Base-by-base conservation (phyloP, 495 filamentous ascomycete species). In the Thermothielavioides terrestris region DNA sequence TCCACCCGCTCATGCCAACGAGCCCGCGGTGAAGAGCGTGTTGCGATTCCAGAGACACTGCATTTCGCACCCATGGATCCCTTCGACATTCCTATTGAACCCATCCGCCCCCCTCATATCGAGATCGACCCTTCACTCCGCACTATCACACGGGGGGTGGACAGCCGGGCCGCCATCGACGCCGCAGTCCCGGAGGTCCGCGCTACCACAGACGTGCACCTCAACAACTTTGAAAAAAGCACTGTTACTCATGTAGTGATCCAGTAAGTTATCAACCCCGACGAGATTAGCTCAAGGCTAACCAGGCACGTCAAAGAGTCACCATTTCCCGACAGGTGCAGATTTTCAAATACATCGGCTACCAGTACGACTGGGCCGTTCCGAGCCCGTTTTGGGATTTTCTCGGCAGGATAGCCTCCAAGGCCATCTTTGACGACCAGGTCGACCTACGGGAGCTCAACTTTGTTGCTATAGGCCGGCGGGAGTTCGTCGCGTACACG, bases 301-400 rank as follows among this genome's bases (percentile, higher is more conserved):
- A 43, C 41, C 17, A 31, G 40, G 25, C 40, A 42, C 27, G 27
- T 12, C 15, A 17, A n/a, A n/a, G 27, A 21, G 27, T 43, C 15
- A 43, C 41, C 7, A 27, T 41, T 41, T 30, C 34, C 45, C 34
- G 35, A 28, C 45, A 48, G 15, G 39, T 25, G 25, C 34, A 48
- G 9, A 48, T 48, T 23, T 39, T 48, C 35, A 26, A 26, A 31
- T 48, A 12, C 8, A 28, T 48, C 35, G 45, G 45, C 25, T 48
- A 39, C 35, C 25, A 48, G 35, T 48, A 48, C 45, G 45, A 48
- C 45, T 48, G 45, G 45, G 11, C 38, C 25, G 7, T 20, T 14
- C 45, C 45, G 35, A 17, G 34, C 15, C 45, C 45, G 8, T 48
- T 48, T 37, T 48, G 45, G 45, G 22, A 48, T 48, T 48, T 48